A percentile compares a stretch with the other conserved stretches of the same genome.
Conservation (phyloP, 306 rosid genomes). For the Vigna unguiculata region DNA sequence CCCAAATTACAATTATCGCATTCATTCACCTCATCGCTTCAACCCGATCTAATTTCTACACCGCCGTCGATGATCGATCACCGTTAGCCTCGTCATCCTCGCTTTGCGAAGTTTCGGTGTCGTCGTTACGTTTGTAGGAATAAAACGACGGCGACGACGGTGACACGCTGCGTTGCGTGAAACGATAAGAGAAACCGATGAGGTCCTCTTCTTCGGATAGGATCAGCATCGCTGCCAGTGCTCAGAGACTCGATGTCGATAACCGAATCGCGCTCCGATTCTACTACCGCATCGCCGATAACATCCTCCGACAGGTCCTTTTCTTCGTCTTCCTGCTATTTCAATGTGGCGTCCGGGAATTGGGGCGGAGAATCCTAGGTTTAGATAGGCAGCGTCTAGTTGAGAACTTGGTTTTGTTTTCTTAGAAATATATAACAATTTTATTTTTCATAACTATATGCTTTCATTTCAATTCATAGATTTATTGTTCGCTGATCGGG, state of each 20-base stretch:
- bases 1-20: conserved; percentile 43
- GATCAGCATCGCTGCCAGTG: conserved; percentile 74
- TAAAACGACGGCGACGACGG: conserved; percentile 18
- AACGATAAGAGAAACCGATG: conserved; percentile 46
- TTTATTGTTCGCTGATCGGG: not conserved
- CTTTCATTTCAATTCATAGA: not conserved
- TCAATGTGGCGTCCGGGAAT: not conserved
- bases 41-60: conserved; percentile 27
- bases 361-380: not conserved
- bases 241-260: conserved; percentile 78
- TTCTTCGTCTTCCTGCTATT: not conserved
- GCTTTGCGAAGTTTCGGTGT: conserved; percentile 32
- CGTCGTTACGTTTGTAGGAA: conserved; percentile 12
- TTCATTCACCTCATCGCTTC: conserved; percentile 10
- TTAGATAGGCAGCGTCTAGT: not conserved
- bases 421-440: not conserved
- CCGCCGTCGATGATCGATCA: conserved; percentile 56
- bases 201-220: conserved; percentile 63
- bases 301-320: conserved; percentile 83
- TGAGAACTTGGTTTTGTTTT: not conserved
- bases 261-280: conserved; percentile 80
- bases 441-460: not conserved
- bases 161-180: conserved; percentile 17
- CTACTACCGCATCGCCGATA: conserved; percentile 87
- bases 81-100: not conserved